Evolutionary conservation across 768 basidiomycete species (phyloP).

Genomic region (Candolleomyces aberdarensis): DNA sequence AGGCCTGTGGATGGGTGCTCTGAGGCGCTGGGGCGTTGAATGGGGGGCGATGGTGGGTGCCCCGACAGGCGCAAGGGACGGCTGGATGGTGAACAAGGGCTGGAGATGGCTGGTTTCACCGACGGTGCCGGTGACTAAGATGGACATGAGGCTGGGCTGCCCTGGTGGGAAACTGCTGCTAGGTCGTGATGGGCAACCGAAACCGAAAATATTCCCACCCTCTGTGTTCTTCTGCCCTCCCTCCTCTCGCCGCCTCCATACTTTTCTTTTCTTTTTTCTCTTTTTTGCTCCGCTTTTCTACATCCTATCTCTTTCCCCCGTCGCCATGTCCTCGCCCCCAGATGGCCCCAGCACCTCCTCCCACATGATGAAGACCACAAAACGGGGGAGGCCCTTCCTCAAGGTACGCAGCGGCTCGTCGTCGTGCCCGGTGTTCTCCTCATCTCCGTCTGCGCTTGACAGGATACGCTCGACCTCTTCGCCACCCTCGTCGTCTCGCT

Average conservation of each 20-base stretch:
- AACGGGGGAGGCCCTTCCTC: conserved; percentile 89
- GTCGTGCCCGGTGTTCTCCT: conserved; percentile 4
- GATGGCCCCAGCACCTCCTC: conserved; percentile 64
- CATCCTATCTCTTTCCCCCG: conserved; percentile 28
- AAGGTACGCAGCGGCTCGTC: conserved; percentile 51
- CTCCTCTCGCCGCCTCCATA: conserved; percentile 21
- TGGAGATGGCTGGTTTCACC: background rate
- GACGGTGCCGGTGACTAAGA: background rate
- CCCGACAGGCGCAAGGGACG: too few relatives aligned
- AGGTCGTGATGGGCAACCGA: conserved; percentile 39
- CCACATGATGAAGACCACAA: conserved; percentile 99
- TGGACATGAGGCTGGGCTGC: conserved; percentile 29
- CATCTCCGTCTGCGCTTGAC: conserved; percentile 2
- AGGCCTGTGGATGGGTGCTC: too few relatives aligned
- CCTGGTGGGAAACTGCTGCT: conserved; percentile 35
- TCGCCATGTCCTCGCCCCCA: conserved; percentile 34
- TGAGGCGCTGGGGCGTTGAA: too few relatives aligned
- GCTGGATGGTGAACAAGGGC: too few relatives aligned
- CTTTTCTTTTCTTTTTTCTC: conserved; percentile 42
- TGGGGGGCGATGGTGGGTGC: too few relatives aligned
- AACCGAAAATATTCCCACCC: conserved; percentile 35
- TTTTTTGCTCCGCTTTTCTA: conserved; percentile 32
- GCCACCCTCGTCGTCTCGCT: conserved; percentile 95
- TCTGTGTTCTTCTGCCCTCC: conserved; percentile 21
- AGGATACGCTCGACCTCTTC: conserved; percentile 99